Evolutionary conservation across 331 rosid species (phyloP).

Genomic region (Rhamnella rubrinervis): DNA sequence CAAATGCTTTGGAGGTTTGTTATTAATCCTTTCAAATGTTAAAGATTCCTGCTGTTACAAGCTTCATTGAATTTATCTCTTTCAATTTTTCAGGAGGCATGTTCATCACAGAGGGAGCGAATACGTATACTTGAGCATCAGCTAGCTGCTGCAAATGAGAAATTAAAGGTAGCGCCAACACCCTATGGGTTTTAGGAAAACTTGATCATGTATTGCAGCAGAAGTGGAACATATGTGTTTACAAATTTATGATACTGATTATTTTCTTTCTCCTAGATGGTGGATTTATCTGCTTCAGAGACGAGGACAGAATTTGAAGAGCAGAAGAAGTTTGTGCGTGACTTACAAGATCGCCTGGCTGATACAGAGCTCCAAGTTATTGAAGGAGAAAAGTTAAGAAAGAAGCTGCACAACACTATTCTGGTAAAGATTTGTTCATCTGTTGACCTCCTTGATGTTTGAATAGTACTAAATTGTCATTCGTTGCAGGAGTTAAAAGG

Average conservation of each 20-base stretch:
- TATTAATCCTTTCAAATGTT: neutral
- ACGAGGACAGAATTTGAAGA: conserved; percentile 58
- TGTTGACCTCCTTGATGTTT: neutral
- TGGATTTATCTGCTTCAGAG: conserved; percentile 54
- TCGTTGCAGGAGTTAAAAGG: conserved; percentile 83
- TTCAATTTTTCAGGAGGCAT: conserved; percentile 50
- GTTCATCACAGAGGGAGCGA: conserved; percentile 73
- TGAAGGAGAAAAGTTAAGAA: conserved; percentile 78
- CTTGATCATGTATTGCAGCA: neutral
- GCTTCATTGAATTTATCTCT: neutral
- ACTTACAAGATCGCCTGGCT: conserved; percentile 58
- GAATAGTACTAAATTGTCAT: conserved; percentile 1
- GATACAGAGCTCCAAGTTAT: conserved; percentile 58
- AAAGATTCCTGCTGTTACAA: neutral
- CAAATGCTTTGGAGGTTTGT: conserved; percentile 71
- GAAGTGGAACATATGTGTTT: neutral
- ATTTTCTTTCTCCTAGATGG: conserved; percentile 43
- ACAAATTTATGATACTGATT: neutral
- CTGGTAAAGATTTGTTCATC: conserved; percentile 42
- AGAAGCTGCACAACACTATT: conserved; percentile 79
- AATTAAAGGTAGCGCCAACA: conserved; percentile 47
- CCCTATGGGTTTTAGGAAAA: neutral
- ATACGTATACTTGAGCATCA: conserved; percentile 51
- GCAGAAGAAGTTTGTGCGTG: conserved; percentile 46
- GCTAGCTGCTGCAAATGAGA: conserved; percentile 57